phyloP scores from a whole-genome alignment of 2,329 filamentous ascomycete genomes.

The Neofusicoccum ribis region DNA sequence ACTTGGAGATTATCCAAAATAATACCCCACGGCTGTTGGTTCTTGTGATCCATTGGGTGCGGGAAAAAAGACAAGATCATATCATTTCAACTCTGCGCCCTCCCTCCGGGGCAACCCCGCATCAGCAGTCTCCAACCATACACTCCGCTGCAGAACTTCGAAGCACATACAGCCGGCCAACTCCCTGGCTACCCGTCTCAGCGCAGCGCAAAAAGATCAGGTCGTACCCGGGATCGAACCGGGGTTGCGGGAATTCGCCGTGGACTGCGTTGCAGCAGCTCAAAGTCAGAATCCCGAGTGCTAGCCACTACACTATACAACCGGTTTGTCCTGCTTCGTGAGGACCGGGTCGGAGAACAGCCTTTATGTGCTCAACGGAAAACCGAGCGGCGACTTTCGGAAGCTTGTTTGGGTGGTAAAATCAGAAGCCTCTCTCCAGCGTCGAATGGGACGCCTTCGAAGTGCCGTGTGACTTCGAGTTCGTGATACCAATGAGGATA shows the following conservation, averaged over 20 bases:
- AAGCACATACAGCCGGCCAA: not conserved
- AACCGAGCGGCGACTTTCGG: too few relatives aligned
- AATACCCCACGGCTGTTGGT: not conserved
- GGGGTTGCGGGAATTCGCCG: constrained; percentile 8
- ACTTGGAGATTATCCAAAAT: not conserved
- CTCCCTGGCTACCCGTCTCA: not conserved
- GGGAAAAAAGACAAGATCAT: not conserved
- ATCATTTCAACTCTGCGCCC: too few relatives aligned
- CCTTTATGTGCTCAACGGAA: too few relatives aligned
- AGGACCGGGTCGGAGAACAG: too few relatives aligned
- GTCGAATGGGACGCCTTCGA: too few relatives aligned
- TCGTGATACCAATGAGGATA: too few relatives aligned
- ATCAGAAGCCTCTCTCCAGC: too few relatives aligned
- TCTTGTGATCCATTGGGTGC: not conserved
- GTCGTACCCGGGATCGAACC: constrained; percentile 21
- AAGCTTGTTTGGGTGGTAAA: too few relatives aligned
- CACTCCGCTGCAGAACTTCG: not conserved
- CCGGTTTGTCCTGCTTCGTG: not conserved
- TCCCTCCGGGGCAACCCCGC: too few relatives aligned
- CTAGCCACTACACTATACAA: constrained; percentile 21
- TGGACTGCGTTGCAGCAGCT: not conserved
- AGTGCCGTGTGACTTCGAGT: too few relatives aligned
- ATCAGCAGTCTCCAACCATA: too few relatives aligned
- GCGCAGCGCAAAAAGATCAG: not conserved
- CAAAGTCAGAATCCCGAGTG: constrained; percentile 17